These are phyloP conservation scores for Miscanthus sacchariflorus DNA, from an alignment of 202 grass and related monocot genomes.

Conservation along the genomic window DNA sequence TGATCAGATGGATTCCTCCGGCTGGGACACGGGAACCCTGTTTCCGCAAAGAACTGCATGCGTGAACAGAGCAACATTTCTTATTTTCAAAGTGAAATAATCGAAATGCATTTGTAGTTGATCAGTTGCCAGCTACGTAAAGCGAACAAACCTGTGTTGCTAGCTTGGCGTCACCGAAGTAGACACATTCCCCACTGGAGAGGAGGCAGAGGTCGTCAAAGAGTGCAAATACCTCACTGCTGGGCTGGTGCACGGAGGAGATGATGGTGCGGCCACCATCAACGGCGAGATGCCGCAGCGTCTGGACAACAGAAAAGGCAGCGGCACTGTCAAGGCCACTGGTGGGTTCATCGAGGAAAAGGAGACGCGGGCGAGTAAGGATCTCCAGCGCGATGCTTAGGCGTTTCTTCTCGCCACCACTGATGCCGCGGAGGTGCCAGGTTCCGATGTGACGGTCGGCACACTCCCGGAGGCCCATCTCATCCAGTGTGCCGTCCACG, in stretches of 20 bases:
- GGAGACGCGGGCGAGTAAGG: constrained; percentile 79
- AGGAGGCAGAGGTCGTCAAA: constrained; percentile 94
- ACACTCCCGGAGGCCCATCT: constrained; percentile 96
- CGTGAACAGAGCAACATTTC: constrained; percentile 5
- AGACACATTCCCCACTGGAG: constrained; percentile 84
- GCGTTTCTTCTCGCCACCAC: constrained; percentile 97
- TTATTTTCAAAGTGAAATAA: neutral
- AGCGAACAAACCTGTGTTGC: constrained; percentile 63
- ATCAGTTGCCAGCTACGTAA: neutral
- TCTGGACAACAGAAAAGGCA: constrained; percentile 93
- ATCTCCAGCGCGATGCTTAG: constrained; percentile 95
- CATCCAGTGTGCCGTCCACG: constrained; percentile 73
- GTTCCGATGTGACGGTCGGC: constrained; percentile 73
- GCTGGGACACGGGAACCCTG: constrained; percentile 87
- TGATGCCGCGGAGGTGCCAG: constrained; percentile 97
- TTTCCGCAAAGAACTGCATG: constrained; percentile 91
- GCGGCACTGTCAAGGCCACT: constrained; percentile 91
- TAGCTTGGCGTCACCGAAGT: constrained; percentile 86
- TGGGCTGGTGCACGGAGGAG: constrained; percentile 95
- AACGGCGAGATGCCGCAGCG: constrained; percentile 77
- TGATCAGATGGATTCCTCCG: constrained; percentile 94
- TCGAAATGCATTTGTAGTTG: neutral
- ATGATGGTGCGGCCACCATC: constrained; percentile 82
- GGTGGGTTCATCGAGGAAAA: constrained; percentile 96
- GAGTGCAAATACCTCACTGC: constrained; percentile 91